Percentiles rank a stretch among this genome's conserved stretches.
Conservation (phyloP, 1,284 basidiomycete genomes). For the Fomitopsis palustris region DNA sequence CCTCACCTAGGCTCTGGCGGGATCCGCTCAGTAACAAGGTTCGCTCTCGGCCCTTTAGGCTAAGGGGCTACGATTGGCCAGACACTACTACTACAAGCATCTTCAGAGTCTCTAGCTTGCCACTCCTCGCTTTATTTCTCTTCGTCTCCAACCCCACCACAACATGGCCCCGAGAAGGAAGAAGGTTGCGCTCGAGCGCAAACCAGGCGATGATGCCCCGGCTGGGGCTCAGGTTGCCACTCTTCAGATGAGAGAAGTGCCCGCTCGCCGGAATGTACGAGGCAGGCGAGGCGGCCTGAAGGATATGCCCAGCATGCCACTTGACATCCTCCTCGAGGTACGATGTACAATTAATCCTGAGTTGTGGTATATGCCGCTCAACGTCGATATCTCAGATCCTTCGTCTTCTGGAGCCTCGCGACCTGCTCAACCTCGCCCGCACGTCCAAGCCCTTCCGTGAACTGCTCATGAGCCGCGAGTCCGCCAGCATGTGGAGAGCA, state of each 20-base stretch:
- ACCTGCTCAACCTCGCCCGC: slow-evolving; percentile 42
- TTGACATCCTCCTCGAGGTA: slow-evolving; percentile 8
- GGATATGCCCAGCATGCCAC: slow-evolving; percentile 11
- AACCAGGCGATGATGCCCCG: neutral
- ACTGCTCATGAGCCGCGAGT: slow-evolving; percentile 34
- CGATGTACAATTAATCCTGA: no score
- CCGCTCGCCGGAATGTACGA: neutral
- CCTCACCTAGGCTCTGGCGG: no score
- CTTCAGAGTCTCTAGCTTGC: no score
- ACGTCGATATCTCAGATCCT: slow-evolving; percentile 35
- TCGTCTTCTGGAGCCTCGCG: slow-evolving; percentile 40
- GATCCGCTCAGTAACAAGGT: no score
- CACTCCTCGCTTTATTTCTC: neutral
- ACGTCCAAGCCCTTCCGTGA: slow-evolving; percentile 33
- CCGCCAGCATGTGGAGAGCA: slow-evolving; percentile 40
- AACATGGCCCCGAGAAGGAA: neutral
- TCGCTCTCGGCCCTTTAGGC: no score
- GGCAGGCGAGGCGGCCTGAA: slow-evolving; percentile 8
- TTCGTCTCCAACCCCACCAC: neutral
- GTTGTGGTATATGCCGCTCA: neutral
- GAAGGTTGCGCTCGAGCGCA: neutral
- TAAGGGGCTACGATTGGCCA: no score
- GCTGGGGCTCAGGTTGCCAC: neutral
- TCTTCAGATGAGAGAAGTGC: neutral
- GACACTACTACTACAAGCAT: no score